These are phyloP conservation scores for Vickermania spadyakhi DNA, from an alignment of 208 protist genomes.

Conservation along the genomic window DNA sequence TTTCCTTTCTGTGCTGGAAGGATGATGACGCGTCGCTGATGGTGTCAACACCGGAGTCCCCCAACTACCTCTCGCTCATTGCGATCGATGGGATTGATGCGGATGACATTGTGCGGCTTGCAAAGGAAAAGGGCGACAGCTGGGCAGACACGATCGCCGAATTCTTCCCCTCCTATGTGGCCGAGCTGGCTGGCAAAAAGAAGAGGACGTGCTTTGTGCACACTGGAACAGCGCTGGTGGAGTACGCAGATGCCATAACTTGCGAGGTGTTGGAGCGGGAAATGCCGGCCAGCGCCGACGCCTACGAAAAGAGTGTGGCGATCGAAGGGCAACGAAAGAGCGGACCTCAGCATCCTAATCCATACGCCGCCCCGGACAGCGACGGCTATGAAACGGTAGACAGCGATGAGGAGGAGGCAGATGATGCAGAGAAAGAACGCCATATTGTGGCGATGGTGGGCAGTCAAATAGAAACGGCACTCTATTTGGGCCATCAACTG, in stretches of 20 bases:
- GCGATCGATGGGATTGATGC: slow-evolving; percentile 16
- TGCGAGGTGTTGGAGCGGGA: slow-evolving; percentile 15
- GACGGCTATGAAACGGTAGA: slow-evolving; percentile 13
- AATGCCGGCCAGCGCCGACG: slow-evolving; percentile 11
- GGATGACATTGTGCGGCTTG: slow-evolving; percentile 11
- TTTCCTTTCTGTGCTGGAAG: slow-evolving; percentile 25
- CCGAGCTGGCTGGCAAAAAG: slow-evolving; percentile 5
- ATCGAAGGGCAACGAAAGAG: slow-evolving; percentile 8
- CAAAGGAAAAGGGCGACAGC: slow-evolving; percentile 14
- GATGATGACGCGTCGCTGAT: slow-evolving; percentile 16
- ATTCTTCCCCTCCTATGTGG: slow-evolving; percentile 20
- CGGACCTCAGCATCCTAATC: slow-evolving; percentile 4
- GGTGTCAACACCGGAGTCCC: slow-evolving; percentile 7
- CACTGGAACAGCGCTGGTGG: slow-evolving; percentile 9
- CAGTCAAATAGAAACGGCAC: slow-evolving; percentile 16
- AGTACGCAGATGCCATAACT: slow-evolving; percentile 18
- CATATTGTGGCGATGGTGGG: slow-evolving; percentile 13
- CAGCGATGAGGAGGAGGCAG: slow-evolving; percentile 12
- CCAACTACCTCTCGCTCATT: slow-evolving; percentile 16
- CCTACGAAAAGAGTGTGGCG: slow-evolving; percentile 21
- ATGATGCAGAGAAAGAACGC: not conserved
- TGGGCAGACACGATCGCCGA: slow-evolving; percentile 15
- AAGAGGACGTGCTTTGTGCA: slow-evolving; percentile 14
- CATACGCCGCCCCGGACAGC: slow-evolving; percentile 9
- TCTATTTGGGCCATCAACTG: slow-evolving; percentile 8